Evolutionary conservation across 805 yeast species (phyloP).

Genomic region (Komagataella mondaviorum): DNA sequence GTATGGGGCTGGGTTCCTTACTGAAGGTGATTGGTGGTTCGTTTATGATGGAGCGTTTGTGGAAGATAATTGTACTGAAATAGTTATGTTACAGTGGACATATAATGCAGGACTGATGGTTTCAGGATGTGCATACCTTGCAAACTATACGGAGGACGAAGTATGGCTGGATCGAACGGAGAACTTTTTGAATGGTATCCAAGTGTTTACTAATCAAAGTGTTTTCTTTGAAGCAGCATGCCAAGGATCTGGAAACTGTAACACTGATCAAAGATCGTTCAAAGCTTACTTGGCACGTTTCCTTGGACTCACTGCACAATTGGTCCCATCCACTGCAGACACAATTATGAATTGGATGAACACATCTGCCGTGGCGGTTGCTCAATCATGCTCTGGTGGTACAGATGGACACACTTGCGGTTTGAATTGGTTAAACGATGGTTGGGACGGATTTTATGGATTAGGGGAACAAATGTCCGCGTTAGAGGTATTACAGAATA

Average conservation of each 20-base stretch:
- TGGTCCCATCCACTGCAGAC: constrained; percentile 41
- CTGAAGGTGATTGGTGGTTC: constrained; percentile 10
- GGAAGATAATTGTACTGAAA: constrained; percentile 30
- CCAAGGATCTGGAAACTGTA: constrained; percentile 41
- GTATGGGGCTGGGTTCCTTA: constrained; percentile 29
- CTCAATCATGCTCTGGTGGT: constrained; percentile 74
- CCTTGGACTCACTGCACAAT: constrained; percentile 45
- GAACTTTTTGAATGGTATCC: constrained; percentile 30
- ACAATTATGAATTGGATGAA: constrained; percentile 20
- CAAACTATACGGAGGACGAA: constrained; percentile 44
- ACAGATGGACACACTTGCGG: constrained; percentile 82
- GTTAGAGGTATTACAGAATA: constrained; percentile 44
- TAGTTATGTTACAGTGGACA: constrained; percentile 52
- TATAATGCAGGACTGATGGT: constrained; percentile 62
- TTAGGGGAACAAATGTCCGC: constrained; percentile 81
- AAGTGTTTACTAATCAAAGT: constrained; percentile 31
- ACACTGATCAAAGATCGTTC: constrained; percentile 65
- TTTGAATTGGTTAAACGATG: constrained; percentile 43
- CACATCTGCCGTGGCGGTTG: constrained; percentile 56
- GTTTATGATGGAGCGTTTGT: constrained; percentile 69
- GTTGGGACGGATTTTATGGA: constrained; percentile 61
- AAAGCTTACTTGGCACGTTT: constrained; percentile 58
- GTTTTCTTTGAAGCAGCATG: constrained; percentile 66
- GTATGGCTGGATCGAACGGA: constrained; percentile 45
- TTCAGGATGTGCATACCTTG: constrained; percentile 58